phyloP scores from a whole-genome alignment of 106 monocot species.

The Triglochin maritima region DNA sequence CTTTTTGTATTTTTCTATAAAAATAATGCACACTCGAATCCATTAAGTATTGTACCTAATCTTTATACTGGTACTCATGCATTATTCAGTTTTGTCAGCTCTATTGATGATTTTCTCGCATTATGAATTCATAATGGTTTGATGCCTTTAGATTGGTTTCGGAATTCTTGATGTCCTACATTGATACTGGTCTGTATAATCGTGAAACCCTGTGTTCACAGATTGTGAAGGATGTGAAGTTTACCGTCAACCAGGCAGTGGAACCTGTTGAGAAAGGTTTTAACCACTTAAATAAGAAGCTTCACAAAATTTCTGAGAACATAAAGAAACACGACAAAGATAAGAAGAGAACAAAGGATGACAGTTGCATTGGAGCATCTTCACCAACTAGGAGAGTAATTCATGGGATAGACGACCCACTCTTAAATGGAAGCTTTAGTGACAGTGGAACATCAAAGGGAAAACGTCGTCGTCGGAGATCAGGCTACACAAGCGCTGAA shows the following conservation, averaged over 20 bases:
- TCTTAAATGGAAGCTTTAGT: slow-evolving; percentile 49
- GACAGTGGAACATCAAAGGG: slow-evolving; percentile 30
- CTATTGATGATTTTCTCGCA: no score
- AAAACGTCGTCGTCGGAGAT: slow-evolving; percentile 35
- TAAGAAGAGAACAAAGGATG: slow-evolving; percentile 69
- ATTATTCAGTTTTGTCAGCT: no score
- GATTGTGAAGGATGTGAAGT: slow-evolving; percentile 94
- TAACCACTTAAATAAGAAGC: slow-evolving; percentile 72
- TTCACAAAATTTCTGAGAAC: slow-evolving; percentile 82
- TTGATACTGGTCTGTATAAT: not conserved
- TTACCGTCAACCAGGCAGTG: slow-evolving; percentile 81
- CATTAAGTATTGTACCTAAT: no score
- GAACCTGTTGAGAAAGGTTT: slow-evolving; percentile 92
- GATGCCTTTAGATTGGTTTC: no score
- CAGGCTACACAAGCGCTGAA: slow-evolving; percentile 64
- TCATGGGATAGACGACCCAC: slow-evolving; percentile 84
- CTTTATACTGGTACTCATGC: no score
- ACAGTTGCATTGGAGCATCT: slow-evolving; percentile 52
- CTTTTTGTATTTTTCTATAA: no score
- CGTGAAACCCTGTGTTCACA: slow-evolving; percentile 8
- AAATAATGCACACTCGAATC: no score
- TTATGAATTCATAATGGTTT: no score
- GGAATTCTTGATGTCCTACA: not conserved
- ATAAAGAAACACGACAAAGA: slow-evolving; percentile 73
- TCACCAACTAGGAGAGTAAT: slow-evolving; percentile 37